Base-by-base conservation (phyloP, 495 filamentous ascomycete species). In the Pseudevernia furfuracea region DNA sequence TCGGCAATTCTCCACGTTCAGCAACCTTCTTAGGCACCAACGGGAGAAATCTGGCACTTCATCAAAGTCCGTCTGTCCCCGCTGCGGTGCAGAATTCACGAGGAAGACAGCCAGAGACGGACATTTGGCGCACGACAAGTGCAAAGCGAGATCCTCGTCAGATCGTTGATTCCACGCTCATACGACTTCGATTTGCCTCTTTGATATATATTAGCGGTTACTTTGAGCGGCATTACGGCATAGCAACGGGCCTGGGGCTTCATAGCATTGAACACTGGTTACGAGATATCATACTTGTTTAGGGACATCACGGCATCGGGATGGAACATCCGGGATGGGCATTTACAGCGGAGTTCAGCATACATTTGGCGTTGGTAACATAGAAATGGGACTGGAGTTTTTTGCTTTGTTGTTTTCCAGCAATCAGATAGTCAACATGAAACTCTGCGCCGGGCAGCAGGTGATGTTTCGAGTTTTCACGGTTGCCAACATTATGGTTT, bases 41-140 rank as follows among this genome's bases (percentile, higher is more conserved):
- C 84, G 92, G n/a, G 92, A 96, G 73, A 96, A 94, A 72, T 93
- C 90, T 2, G 92, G 92, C 12, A 90, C 89, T 23, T 90, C 92
- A 43, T 78, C 88, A 14, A 96, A 96, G 74, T 90, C 90, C 19
- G 85, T 85, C 49, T 96, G 92, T 68, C 90, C 89, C 21, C 84
- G 89, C 63, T 96, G 92, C 70, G 90, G 90, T 23, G 91, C 92
- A 12, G 91, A 95, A 62, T 96, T 96, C 65, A 96, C 92, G 21
- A 80, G 92, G 57, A 95, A 91, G 37, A 96, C 92, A 39, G 92
- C 92, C 34, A 82, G 91, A 37, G 96, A 96, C 73, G 92, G 91
- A 19, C 92, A 96, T 71, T 76, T 95, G 72, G 80, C 85, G 21
- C 89, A 95, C 74, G 91, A 92, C 69, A 96, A 96, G 74, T 96